Percentiles rank a stretch among this genome's conserved stretches.
phyloP scores from a whole-genome alignment of 441 rosid genomes.

The Adansonia grandidieri region DNA sequence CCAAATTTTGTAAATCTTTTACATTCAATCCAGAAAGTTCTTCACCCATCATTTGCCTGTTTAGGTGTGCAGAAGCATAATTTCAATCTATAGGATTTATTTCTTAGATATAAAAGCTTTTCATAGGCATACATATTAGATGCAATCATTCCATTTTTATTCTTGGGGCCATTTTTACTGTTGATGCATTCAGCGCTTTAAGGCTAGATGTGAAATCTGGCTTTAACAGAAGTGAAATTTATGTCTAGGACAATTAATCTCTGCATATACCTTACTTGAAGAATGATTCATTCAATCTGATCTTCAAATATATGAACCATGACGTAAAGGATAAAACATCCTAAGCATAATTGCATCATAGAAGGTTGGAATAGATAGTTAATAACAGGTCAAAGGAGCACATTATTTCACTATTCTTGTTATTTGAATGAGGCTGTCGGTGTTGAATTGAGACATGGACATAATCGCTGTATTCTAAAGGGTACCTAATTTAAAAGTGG shows the following conservation, averaged over 20 bases:
- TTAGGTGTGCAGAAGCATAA: constrained; percentile 22
- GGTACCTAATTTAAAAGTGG: neutral
- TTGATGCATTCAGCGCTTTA: neutral
- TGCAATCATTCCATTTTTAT: neutral
- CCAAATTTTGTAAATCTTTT: constrained; percentile 74
- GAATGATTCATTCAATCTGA: constrained; percentile 17
- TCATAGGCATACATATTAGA: constrained; percentile 4
- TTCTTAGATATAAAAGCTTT: constrained; percentile 7
- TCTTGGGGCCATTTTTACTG: neutral
- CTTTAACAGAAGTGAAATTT: neutral
- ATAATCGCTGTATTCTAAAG: neutral
- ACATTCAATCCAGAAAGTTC: constrained; percentile 73
- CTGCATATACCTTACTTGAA: neutral
- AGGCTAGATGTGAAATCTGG: neutral
- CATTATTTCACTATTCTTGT: neutral
- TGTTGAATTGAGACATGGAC: neutral
- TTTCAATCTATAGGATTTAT: neutral
- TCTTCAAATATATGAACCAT: neutral
- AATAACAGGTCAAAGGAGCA: constrained; percentile 5
- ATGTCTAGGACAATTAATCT: neutral
- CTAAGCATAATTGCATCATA: constrained; percentile 1
- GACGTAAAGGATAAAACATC: neutral
- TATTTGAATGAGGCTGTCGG: neutral
- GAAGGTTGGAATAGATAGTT: neutral
- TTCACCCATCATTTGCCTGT: constrained; percentile 97